phyloP scores from a whole-genome alignment of 495 filamentous ascomycete genomes.

The Friedmanniomyces endolithicus region DNA sequence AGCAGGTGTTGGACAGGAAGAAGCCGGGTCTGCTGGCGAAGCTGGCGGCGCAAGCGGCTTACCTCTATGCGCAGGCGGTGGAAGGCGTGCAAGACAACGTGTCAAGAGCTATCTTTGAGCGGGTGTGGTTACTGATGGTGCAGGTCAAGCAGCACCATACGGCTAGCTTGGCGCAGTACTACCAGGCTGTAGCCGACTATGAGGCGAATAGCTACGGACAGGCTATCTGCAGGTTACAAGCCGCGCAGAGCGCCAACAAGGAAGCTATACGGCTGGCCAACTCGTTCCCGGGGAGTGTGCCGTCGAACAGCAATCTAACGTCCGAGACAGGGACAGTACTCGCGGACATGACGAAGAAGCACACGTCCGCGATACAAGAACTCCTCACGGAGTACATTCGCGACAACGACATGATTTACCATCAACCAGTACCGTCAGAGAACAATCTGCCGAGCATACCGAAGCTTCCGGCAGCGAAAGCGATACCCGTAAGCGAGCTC shows the following conservation, averaged over 20 bases:
- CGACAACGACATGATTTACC: conserved; percentile 98
- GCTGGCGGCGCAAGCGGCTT: conserved; percentile 77
- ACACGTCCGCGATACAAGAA: conserved; percentile 67
- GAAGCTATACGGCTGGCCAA: conserved; percentile 68
- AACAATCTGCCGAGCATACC: conserved; percentile 66
- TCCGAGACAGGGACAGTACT: conserved; percentile 63
- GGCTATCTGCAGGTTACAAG: conserved; percentile 69
- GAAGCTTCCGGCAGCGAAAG: conserved; percentile 93
- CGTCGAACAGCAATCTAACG: conserved; percentile 69
- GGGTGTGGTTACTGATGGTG: conserved; percentile 75
- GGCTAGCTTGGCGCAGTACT: conserved; percentile 80
- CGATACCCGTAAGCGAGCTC: conserved; percentile 90
- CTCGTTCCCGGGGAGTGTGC: conserved; percentile 65
- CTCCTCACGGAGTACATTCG: conserved; percentile 63
- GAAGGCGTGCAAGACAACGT: conserved; percentile 92
- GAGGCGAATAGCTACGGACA: conserved; percentile 78
- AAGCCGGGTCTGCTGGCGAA: conserved; percentile 89
- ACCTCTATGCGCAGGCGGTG: conserved; percentile 72
- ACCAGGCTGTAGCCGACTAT: conserved; percentile 82
- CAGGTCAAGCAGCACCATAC: conserved; percentile 82
- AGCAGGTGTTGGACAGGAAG: conserved; percentile 84
- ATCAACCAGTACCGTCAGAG: conserved; percentile 79
- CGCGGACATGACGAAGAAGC: conserved; percentile 70
- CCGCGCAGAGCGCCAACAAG: conserved; percentile 61
- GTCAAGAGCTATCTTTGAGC: conserved; percentile 82